Percentiles rank a stretch among this genome's conserved stretches.
Evolutionary conservation across 2,329 filamentous ascomycete genomes (phyloP).

Genomic region (Calonectria crousiana): DNA sequence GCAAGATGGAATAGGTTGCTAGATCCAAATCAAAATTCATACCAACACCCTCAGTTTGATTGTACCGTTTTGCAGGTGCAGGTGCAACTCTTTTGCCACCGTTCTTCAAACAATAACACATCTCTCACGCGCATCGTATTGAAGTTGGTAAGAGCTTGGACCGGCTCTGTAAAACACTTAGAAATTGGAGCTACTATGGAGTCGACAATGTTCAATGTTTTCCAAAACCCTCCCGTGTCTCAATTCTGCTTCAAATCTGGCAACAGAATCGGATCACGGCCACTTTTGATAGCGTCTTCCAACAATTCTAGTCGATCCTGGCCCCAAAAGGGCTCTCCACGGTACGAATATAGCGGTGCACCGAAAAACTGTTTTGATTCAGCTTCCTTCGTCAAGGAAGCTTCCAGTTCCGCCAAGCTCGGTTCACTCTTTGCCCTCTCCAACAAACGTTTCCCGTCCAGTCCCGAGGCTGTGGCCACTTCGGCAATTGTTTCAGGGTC

Average conservation of each 20-base stretch:
- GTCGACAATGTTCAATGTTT: too few species aligned
- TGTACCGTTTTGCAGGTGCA: too few species aligned
- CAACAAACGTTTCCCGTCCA: background rate
- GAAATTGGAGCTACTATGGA: too few species aligned
- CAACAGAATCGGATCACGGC: background rate
- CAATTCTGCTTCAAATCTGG: background rate
- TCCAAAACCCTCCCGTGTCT: background rate
- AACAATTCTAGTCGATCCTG: background rate
- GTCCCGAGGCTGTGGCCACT: background rate
- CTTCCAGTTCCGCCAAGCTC: background rate
- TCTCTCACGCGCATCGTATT: too few species aligned
- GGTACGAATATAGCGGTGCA: background rate
- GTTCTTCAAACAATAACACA: too few species aligned
- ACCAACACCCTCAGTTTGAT: too few species aligned
- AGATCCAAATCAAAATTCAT: too few species aligned
- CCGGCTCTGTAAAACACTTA: too few species aligned
- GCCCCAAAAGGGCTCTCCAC: background rate
- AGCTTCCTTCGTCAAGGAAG: background rate
- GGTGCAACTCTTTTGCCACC: too few species aligned
- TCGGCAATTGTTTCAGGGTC: background rate
- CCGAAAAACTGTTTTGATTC: background rate
- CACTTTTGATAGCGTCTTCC: background rate
- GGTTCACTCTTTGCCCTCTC: background rate
- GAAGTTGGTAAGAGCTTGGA: too few species aligned
- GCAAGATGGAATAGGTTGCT: too few species aligned